Evolutionary conservation across 306 rosid species (phyloP).

Genomic region (Lagenaria siceraria): DNA sequence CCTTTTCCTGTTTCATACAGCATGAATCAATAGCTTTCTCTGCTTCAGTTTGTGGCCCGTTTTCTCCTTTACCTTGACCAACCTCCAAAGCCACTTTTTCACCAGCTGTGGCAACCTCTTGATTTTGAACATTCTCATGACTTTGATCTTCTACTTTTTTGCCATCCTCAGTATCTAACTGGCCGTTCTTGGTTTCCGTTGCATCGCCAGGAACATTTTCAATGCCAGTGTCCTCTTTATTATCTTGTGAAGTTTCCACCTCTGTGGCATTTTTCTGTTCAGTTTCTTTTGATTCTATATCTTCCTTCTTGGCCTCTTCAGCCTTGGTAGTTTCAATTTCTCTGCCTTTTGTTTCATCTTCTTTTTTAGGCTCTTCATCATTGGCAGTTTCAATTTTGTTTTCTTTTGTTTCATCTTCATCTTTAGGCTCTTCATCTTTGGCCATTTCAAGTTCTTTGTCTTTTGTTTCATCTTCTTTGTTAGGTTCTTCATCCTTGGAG

Average conservation of each 20-base stretch:
- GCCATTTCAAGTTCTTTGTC: constrained; percentile 8
- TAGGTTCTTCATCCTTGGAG: constrained; percentile 15
- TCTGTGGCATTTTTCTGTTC: background rate
- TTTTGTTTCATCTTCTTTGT: constrained; percentile 19
- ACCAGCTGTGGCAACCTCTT: background rate
- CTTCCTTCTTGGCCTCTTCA: background rate
- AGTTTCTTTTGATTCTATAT: background rate
- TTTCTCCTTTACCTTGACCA: background rate
- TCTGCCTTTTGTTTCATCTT: background rate
- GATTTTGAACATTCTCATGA: background rate
- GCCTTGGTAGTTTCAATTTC: background rate
- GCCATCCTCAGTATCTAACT: background rate
- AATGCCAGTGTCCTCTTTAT: background rate
- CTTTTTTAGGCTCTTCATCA: constrained; percentile 2
- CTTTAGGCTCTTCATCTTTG: constrained; percentile 6
- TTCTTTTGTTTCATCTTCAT: background rate
- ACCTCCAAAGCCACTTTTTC: background rate
- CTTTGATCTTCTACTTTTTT: background rate
- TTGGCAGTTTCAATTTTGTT: background rate
- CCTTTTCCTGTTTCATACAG: constrained; percentile 21
- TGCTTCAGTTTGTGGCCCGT: constrained; percentile 7
- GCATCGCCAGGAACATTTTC: background rate
- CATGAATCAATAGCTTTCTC: constrained; percentile 21
- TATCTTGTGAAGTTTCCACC: background rate
- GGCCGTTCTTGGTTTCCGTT: background rate